These are phyloP conservation scores for Pseudonitzschia pungens DNA, from an alignment of 108 stramenopile genomes.

Conservation along the genomic window DNA sequence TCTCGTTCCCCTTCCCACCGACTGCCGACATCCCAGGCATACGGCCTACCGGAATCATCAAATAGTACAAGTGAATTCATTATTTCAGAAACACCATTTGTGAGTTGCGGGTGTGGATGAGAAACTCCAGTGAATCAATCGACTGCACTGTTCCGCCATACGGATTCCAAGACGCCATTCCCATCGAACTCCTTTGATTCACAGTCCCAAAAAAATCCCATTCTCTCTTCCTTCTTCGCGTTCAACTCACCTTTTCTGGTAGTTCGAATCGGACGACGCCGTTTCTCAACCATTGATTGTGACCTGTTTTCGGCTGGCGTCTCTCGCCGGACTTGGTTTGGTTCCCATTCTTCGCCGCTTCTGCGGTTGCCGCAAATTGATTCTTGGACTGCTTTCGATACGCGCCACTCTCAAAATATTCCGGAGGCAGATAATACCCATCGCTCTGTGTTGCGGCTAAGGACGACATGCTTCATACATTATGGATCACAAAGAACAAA, in stretches of 20 bases:
- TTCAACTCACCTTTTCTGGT: constrained; percentile 37
- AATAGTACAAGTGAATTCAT: no score
- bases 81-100: no score
- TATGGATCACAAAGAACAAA: background rate
- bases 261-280: constrained; percentile 94
- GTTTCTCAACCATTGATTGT: constrained; percentile 86
- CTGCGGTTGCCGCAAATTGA: constrained; percentile 63
- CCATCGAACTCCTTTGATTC: background rate
- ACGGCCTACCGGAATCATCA: constrained; percentile 76
- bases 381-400: constrained; percentile 70
- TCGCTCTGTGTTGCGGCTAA: constrained; percentile 91
- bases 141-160: no score
- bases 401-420: constrained; percentile 67
- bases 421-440: constrained; percentile 86
- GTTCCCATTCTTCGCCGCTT: background rate
- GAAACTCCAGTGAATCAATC: no score
- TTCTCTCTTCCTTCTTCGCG: no score
- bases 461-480: constrained; percentile 49
- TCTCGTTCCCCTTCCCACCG: constrained; percentile 84
- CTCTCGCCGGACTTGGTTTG: background rate
- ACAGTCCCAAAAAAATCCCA: background rate
- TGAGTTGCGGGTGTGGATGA: no score
- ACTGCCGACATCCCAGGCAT: constrained; percentile 71
- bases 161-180: no score
- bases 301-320: constrained; percentile 6